phyloP scores from a whole-genome alignment of 2,329 filamentous ascomycete genomes.

The Fusarium sp. region DNA sequence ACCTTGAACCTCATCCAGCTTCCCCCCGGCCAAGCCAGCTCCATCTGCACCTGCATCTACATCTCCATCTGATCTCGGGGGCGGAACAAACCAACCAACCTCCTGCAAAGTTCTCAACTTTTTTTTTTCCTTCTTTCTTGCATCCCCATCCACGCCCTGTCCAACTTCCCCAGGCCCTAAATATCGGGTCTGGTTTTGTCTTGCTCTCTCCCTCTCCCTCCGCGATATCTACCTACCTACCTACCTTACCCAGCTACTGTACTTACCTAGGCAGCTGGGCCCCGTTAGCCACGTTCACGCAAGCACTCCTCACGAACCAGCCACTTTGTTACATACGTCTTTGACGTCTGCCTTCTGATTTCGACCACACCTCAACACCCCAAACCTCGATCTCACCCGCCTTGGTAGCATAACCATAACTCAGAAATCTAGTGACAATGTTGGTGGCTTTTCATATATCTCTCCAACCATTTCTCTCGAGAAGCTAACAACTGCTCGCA shows the following conservation, averaged over 20 bases:
- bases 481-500: conserved; percentile 27
- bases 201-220: background rate
- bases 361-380: background rate
- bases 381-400: background rate
- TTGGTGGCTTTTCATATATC: conserved; percentile 18
- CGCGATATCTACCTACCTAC: conserved; percentile 9
- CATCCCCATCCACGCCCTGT: background rate
- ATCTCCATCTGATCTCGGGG: conserved; percentile 27
- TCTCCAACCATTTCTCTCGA: conserved; percentile 11
- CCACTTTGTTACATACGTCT: conserved; percentile 15
- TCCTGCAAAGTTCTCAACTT: conserved; percentile 5
- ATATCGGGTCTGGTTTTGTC: background rate
- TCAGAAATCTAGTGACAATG: conserved; percentile 27
- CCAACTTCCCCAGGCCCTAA: background rate
- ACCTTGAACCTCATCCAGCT: conserved; percentile 12
- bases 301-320: conserved; percentile 22
- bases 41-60: conserved; percentile 19
- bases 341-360: conserved; percentile 10
- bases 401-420: background rate
- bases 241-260: conserved; percentile 6
- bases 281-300: conserved; percentile 10
- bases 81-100: conserved; percentile 21
- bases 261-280: conserved; percentile 2
- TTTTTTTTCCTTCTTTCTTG: background rate
- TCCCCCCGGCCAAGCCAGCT: conserved; percentile 5